These are phyloP conservation scores for Penicillium occitanis DNA, from an alignment of 2,329 filamentous ascomycete genomes.

Conservation along the genomic window DNA sequence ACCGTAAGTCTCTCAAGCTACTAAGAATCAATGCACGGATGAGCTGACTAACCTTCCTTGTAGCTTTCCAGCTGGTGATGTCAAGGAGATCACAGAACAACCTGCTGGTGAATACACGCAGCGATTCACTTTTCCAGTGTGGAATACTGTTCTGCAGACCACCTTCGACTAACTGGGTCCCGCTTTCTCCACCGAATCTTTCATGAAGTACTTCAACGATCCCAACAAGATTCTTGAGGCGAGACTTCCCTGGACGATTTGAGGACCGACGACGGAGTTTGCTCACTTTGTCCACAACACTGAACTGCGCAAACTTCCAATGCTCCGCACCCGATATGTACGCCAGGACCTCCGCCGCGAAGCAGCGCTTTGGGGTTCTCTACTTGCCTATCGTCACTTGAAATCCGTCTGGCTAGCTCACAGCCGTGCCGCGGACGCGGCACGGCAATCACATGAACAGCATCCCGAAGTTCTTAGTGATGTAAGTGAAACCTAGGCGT, in stretches of 20 bases:
- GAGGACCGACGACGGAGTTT: too few species aligned
- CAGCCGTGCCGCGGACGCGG: too few species aligned
- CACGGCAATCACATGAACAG: too few species aligned
- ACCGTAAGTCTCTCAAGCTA: background rate
- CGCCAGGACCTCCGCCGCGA: too few species aligned
- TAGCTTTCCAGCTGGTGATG: background rate
- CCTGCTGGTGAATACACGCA: background rate
- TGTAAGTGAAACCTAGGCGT: background rate
- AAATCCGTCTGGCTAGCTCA: too few species aligned
- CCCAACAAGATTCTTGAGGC: background rate
- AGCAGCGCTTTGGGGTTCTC: too few species aligned
- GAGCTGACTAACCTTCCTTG: background rate
- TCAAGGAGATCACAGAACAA: background rate
- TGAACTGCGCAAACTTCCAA: too few species aligned
- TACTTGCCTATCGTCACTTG: too few species aligned
- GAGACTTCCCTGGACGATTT: background rate
- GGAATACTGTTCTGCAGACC: background rate
- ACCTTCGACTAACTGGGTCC: background rate
- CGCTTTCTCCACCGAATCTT: background rate
- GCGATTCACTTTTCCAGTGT: background rate
- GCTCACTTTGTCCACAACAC: too few species aligned
- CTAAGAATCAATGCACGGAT: background rate
- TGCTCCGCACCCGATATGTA: too few species aligned
- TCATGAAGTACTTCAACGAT: background rate
- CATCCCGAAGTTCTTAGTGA: too few species aligned